Base-by-base conservation (phyloP, 192 early-diverging fungal species). In the Spizellomyces sp. region DNA sequence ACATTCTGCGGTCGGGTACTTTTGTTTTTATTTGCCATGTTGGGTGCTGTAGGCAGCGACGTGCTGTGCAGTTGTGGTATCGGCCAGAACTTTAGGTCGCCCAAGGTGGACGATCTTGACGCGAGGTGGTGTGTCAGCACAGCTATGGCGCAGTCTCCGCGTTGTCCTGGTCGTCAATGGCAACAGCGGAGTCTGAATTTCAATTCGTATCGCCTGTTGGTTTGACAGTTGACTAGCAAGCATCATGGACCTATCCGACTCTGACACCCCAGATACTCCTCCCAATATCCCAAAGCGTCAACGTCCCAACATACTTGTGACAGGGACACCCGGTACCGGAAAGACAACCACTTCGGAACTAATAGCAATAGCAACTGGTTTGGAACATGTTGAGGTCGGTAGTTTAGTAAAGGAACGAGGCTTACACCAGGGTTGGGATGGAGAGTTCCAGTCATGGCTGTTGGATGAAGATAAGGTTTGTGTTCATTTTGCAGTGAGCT, bases 391-490 rank as follows among this genome's bases (percentile, higher is more conserved):
- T 58, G 91, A 95, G 62, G 94, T 97, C 9, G 93, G 94, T 21
- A 84, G 88, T 56, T 77, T 95, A 8, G 92, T 97, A 64, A 97
- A 96, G 75, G 86, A 92, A 75, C 90, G 88, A 66, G 75, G 72
- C n/a, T 82, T 96, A 46, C 93, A 99, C 76, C 87, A 92, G 62
- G 94, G 95, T 36, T 92, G 86, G 67, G 83, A 94, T 71, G 88
- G 90, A 41, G 93, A 96, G 69, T 96, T 90, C 67, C 90, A 96
- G 77, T 90, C 89, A 19, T 95, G 89, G 62, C 87, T 93, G 66
- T 75, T 98, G 43, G 92, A 99, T 73, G 96, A 99, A 66, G 96
- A 99, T 78, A 36, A 36, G 27, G 27, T 36, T 36, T 36, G 27
- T 36, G 27, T 36, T 0, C 27, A 36, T 36, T 36, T 36, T 36